Evolutionary conservation across 371 early-diverging fungal genomes (phyloP).

Genomic region (Mucor plumbeus): DNA sequence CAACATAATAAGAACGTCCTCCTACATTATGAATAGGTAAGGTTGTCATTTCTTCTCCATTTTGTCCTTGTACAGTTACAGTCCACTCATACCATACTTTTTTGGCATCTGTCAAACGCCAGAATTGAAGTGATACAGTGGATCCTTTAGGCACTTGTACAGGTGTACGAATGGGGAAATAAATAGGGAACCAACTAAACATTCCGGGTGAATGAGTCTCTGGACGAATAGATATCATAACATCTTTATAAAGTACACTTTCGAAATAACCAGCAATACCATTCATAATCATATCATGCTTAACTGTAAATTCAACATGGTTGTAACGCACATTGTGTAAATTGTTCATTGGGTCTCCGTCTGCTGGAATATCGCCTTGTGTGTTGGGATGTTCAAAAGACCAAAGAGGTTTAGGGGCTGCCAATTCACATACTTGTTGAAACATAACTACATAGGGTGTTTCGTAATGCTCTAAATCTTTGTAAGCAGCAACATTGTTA

Average conservation of each 20-base stretch:
- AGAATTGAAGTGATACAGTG: constrained; percentile 75
- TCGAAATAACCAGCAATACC: constrained; percentile 97
- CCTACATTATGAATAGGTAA: constrained; percentile 58
- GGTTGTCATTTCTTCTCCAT: constrained; percentile 32
- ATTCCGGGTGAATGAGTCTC: constrained; percentile 86
- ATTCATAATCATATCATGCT: constrained; percentile 75
- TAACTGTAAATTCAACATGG: constrained; percentile 57
- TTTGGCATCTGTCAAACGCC: constrained; percentile 76
- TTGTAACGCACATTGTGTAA: constrained; percentile 73
- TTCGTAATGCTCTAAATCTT: constrained; percentile 72
- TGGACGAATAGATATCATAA: constrained; percentile 86
- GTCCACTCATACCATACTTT: constrained; percentile 98
- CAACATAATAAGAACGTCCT: constrained; percentile 69
- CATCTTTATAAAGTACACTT: constrained; percentile 81
- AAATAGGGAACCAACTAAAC: constrained; percentile 98
- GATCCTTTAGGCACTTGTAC: constrained; percentile 66
- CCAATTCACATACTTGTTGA: constrained; percentile 70
- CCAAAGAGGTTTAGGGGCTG: constrained; percentile 79
- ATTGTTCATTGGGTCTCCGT: constrained; percentile 67
- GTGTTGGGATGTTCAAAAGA: constrained; percentile 81
- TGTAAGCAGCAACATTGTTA: constrained; percentile 66
- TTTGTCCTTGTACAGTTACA: constrained; percentile 36
- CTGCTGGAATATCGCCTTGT: constrained; percentile 30
- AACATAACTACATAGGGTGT: constrained; percentile 96
- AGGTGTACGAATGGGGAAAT: constrained; percentile 85